These are phyloP conservation scores for Leishmania arabica DNA, from an alignment of 208 protist species.

Conservation along the genomic window DNA sequence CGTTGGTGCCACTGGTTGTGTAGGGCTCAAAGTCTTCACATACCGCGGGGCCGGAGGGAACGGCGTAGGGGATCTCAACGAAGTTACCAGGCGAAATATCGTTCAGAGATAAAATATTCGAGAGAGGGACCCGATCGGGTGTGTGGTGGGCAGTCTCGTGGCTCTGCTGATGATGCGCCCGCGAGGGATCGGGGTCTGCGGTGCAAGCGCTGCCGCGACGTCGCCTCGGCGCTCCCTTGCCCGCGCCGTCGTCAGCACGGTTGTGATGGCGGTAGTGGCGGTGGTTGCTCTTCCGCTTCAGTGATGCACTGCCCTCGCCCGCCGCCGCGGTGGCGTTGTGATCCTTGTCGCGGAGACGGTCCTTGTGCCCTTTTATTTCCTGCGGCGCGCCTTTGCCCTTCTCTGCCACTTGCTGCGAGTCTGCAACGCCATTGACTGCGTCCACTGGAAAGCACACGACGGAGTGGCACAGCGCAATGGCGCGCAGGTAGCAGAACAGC, in stretches of 20 bases:
- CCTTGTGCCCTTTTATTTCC: not conserved
- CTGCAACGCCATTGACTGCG: not conserved
- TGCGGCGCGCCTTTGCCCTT: not conserved
- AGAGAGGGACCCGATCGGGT: not conserved
- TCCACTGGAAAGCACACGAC: conserved; percentile 75
- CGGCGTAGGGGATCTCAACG: conserved; percentile 34
- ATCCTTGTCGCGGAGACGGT: not conserved
- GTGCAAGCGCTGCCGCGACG: not conserved
- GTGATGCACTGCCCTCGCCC: not conserved
- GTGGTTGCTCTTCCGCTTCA: not conserved
- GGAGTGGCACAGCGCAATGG: conserved; percentile 75
- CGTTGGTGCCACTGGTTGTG: not conserved
- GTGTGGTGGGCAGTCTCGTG: not conserved
- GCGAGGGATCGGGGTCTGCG: not conserved
- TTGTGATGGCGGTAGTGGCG: not conserved
- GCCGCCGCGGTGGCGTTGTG: not conserved
- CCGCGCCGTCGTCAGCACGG: not conserved
- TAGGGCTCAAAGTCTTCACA: conserved; percentile 15
- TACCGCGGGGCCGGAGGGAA: conserved; percentile 14
- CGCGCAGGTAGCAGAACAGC: conserved; percentile 63
- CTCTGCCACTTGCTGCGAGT: not conserved
- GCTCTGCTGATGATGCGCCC: not conserved
- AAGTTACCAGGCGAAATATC: conserved; percentile 24
- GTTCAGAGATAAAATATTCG: conserved; percentile 7
- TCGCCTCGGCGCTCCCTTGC: not conserved